phyloP scores from a whole-genome alignment of 1,284 basidiomycete species.

The Phlebopus sp. region DNA sequence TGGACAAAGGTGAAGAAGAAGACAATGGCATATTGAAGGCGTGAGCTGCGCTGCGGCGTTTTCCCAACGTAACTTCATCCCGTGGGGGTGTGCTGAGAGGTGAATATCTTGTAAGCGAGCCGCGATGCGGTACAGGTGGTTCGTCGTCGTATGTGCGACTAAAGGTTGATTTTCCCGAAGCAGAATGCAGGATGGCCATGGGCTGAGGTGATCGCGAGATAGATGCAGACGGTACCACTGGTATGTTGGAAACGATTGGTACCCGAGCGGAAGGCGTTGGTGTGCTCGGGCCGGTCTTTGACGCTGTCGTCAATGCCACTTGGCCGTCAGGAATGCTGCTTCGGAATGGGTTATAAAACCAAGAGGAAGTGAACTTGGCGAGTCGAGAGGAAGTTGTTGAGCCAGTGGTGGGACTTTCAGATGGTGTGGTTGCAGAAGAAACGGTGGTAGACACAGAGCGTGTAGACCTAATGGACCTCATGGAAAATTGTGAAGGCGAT shows the following conservation, averaged over 20 bases:
- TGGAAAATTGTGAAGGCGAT: slow-evolving; percentile 72
- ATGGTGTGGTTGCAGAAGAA: slow-evolving; percentile 9
- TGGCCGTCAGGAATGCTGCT: slow-evolving; percentile 60
- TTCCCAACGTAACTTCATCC: slow-evolving; percentile 54
- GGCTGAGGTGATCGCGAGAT: slow-evolving; percentile 44
- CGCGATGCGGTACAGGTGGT: slow-evolving; percentile 38
- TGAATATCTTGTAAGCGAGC: slow-evolving; percentile 51
- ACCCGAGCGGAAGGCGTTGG: slow-evolving; percentile 31
- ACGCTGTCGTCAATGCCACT: slow-evolving; percentile 43
- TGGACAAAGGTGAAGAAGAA: slow-evolving; percentile 48
- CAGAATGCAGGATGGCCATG: slow-evolving; percentile 52
- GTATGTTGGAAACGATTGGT: slow-evolving; percentile 27
- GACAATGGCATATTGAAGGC: slow-evolving; percentile 43
- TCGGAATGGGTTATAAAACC: slow-evolving; percentile 74
- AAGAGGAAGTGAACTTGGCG: slow-evolving; percentile 65
- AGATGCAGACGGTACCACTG: slow-evolving; percentile 28
- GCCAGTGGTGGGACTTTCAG: slow-evolving; percentile 17
- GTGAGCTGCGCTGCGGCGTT: slow-evolving; percentile 49
- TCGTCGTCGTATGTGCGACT: slow-evolving; percentile 60
- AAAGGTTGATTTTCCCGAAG: slow-evolving; percentile 39
- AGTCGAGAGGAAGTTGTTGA: slow-evolving; percentile 34
- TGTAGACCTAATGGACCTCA: slow-evolving; percentile 51
- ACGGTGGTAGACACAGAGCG: slow-evolving; percentile 36
- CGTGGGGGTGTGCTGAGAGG: slow-evolving; percentile 66
- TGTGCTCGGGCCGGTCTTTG: slow-evolving; percentile 29